Evolutionary conservation across 495 filamentous ascomycete genomes (phyloP).

Genomic region (Hapsidospora chrysogenum): DNA sequence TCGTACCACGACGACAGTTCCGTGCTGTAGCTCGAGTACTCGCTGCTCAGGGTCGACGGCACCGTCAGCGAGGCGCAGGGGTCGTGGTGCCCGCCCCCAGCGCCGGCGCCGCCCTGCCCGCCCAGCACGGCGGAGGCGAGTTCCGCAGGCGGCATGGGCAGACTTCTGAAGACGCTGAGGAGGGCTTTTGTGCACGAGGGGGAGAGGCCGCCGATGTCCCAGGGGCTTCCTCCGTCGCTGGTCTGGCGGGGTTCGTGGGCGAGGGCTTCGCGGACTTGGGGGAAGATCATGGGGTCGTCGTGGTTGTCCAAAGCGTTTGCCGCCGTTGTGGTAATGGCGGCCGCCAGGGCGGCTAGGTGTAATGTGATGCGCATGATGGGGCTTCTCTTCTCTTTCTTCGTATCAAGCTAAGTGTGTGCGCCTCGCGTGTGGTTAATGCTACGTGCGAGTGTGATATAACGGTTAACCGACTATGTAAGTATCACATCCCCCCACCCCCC

Average conservation of each 20-base stretch:
- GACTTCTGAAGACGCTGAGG: background rate
- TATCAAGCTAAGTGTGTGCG: no score
- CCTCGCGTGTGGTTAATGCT: no score
- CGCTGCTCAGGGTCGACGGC: background rate
- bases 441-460: no score
- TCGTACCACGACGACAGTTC: conserved; percentile 5
- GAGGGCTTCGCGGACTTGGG: background rate
- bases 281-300: background rate
- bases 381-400: background rate
- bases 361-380: background rate
- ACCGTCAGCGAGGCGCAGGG: conserved; percentile 7
- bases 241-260: background rate
- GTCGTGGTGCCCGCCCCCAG: conserved; percentile 1
- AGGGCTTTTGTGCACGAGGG: background rate
- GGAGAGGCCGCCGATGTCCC: background rate
- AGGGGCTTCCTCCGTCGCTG: background rate
- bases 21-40: conserved; percentile 6
- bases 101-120: no score
- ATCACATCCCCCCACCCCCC: no score
- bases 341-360: background rate
- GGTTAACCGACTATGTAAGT: no score
- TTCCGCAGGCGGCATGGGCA: conserved; percentile 5
- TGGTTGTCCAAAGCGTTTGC: no score
- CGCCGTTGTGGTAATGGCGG: background rate
- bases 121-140: conserved; percentile 1